These are phyloP conservation scores for Lycium barbarum DNA, from an alignment of 257 asterid species.

Conservation along the genomic window DNA sequence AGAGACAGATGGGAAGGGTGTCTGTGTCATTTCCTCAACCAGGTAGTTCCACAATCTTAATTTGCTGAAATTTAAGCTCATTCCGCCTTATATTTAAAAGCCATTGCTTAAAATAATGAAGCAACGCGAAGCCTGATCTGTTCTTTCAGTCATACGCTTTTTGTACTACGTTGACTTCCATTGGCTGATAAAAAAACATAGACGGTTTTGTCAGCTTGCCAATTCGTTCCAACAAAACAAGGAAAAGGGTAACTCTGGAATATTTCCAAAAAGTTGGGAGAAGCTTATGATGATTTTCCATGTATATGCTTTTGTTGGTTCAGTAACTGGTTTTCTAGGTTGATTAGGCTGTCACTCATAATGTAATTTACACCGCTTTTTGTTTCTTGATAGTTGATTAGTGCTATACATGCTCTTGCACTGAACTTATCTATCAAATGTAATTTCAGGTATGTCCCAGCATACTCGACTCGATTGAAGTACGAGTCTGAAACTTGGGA, in stretches of 20 bases:
- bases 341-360: neutral
- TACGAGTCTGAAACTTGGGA: conserved; percentile 71
- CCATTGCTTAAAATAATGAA: neutral
- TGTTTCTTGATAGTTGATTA: neutral
- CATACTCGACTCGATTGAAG: conserved; percentile 89
- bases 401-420: neutral
- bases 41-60: conserved; percentile 54
- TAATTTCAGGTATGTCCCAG: conserved; percentile 81
- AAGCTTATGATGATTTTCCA: neutral
- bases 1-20: conserved; percentile 80
- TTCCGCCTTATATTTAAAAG: neutral
- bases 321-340: neutral
- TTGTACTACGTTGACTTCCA: neutral
- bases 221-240: neutral
- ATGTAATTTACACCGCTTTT: neutral
- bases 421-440: neutral
- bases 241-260: neutral
- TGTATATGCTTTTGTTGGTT: neutral
- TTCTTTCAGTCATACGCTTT: neutral
- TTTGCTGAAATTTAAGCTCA: neutral
- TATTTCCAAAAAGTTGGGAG: neutral
- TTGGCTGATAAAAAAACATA: conserved; percentile 18
- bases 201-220: neutral
- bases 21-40: conserved; percentile 82
- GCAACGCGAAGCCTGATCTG: neutral